These are phyloP conservation scores for Geranomyces michiganensis DNA, from an alignment of 192 early-diverging fungal species.

Conservation along the genomic window DNA sequence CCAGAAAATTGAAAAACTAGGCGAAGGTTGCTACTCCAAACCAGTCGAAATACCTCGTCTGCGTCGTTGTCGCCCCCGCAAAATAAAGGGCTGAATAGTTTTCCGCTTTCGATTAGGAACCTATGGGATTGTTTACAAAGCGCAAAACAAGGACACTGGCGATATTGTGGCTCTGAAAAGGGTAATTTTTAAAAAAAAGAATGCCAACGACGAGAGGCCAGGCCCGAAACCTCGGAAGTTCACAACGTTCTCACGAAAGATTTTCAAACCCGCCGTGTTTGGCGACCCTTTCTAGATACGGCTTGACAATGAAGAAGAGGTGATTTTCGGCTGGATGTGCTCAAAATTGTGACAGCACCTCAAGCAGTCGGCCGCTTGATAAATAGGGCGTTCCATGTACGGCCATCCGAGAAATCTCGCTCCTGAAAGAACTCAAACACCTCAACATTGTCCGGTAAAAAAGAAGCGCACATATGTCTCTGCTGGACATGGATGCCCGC, in stretches of 20 bases:
- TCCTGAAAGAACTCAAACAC: slow-evolving; percentile 82
- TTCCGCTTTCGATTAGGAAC: slow-evolving; percentile 64
- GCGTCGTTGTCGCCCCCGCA: neutral
- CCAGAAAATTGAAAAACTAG: slow-evolving; percentile 32
- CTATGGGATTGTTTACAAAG: slow-evolving; percentile 99
- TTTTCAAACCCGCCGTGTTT: too few relatives aligned
- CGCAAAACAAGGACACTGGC: slow-evolving; percentile 87
- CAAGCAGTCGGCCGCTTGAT: neutral
- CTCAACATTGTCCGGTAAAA: slow-evolving; percentile 63
- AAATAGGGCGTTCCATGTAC: slow-evolving; percentile 57
- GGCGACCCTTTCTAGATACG: too few relatives aligned
- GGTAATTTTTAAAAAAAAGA: slow-evolving; percentile 1
- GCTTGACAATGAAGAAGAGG: slow-evolving; percentile 57
- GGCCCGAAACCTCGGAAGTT: too few relatives aligned
- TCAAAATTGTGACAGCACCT: too few relatives aligned
- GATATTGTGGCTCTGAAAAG: slow-evolving; percentile 96
- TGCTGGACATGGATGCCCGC: too few relatives aligned
- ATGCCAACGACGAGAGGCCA: too few relatives aligned
- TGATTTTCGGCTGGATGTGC: neutral
- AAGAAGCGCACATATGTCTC: neutral
- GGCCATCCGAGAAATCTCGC: slow-evolving; percentile 80
- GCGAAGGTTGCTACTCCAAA: slow-evolving; percentile 16
- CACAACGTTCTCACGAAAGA: neutral
- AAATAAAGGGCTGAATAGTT: too few relatives aligned
- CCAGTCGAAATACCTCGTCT: neutral